These are phyloP conservation scores for Gillenia trifoliata DNA, from an alignment of 306 rosid genomes.

Conservation along the genomic window DNA sequence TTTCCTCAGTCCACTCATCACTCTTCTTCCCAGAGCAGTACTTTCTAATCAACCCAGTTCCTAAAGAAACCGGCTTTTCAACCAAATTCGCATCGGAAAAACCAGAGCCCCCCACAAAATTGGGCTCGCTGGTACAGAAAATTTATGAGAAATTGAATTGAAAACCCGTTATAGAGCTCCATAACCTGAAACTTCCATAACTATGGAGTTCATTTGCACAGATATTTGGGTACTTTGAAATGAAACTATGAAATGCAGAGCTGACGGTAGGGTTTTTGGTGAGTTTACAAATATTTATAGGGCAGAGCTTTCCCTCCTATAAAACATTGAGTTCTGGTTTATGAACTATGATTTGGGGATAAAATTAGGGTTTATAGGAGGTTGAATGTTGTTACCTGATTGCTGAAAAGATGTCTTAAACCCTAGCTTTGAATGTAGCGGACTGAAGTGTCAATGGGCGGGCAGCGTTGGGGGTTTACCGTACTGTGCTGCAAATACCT, in stretches of 20 bases:
- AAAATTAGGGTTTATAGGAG: background rate
- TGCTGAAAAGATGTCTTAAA: background rate
- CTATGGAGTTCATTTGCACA: background rate
- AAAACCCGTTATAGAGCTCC: slow-evolving; percentile 27
- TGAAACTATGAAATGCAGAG: slow-evolving; percentile 13
- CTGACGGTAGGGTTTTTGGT: slow-evolving; percentile 14
- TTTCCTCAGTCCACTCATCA: slow-evolving; percentile 75
- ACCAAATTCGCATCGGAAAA: slow-evolving; percentile 13
- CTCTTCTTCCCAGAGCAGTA: slow-evolving; percentile 38
- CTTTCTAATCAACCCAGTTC: slow-evolving; percentile 23
- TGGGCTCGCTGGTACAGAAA: background rate
- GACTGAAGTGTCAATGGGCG: background rate
- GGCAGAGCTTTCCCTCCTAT: slow-evolving; percentile 29
- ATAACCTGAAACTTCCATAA: slow-evolving; percentile 23
- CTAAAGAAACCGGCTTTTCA: background rate
- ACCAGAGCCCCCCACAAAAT: slow-evolving; percentile 21
- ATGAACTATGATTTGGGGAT: background rate
- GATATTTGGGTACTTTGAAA: background rate
- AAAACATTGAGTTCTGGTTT: slow-evolving; percentile 33
- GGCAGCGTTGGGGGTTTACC: background rate
- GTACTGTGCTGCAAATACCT: background rate
- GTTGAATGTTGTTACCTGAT: slow-evolving; percentile 1
- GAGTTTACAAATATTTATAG: slow-evolving; percentile 29
- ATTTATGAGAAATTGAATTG: slow-evolving; percentile 1
- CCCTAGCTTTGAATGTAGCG: background rate